Evolutionary conservation across 768 basidiomycete genomes (phyloP), one percentile per base, ranked within the genome.

Genomic region (Harrya chromipes): DNA sequence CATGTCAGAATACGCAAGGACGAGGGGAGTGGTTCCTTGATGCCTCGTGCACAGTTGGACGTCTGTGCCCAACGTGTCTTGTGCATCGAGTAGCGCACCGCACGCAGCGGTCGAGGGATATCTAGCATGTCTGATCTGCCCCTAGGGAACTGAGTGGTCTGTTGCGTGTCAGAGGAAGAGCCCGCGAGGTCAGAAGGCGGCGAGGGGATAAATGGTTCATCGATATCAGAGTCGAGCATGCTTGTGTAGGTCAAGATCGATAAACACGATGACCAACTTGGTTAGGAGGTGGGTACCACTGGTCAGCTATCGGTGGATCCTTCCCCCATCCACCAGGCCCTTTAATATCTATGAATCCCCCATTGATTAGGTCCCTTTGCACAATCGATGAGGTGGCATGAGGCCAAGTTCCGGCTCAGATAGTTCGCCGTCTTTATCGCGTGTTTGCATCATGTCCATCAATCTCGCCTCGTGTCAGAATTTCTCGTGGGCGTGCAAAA

Each of bases 1-100:
- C 87, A 90, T 24, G 85, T 82, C 53, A 90, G 64, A 42, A 90
- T 63, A 48, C 72, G 73, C 42, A 89, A 58, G 31, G 69, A 69
- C 24, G 72, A 59, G n/a, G 78, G 77, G 42, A 71, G 63, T 8
- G 65, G 60, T 8, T 70, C 68, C 36, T 60, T 61, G 55, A 68
- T 56, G 34, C 66, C 65, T 49, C 61, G 59, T n/a, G 68, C 67
- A 46, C 69, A 70, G 43, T 70, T 62, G 36, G 67, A 64, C 12
- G 66, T 68, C 50, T 60, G 68, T 44, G 68, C 43, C 67, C 67
- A 68, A 6, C 68, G 62, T 19, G 47, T 59, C 14, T 66, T 66
- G 55, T 66, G 66, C 52, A 58, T 53, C 47, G 67, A 68, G 44
- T 35, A 70, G 43, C 68, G 66, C 20, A 68, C 68, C 20, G 62